These are phyloP conservation scores for Pestalotiopsis sp. DNA, from an alignment of 2,329 filamentous ascomycete species.

Conservation along the genomic window DNA sequence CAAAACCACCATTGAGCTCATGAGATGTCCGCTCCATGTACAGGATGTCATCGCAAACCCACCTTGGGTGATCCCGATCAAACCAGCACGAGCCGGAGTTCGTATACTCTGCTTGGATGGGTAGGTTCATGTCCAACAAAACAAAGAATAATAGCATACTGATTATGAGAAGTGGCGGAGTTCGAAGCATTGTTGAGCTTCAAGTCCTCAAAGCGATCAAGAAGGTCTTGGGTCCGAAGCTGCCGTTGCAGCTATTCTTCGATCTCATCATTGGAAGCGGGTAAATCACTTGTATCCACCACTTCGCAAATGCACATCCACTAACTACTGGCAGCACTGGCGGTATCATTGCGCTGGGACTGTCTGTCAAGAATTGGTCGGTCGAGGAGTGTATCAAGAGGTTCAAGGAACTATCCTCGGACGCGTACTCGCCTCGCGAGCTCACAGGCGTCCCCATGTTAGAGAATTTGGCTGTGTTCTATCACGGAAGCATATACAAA, in stretches of 20 bases:
- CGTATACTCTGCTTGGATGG: constrained; percentile 32
- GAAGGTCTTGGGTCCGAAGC: constrained; percentile 28
- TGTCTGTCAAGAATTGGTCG: constrained; percentile 33
- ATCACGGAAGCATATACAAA: constrained; percentile 33
- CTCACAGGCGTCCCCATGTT: constrained; percentile 30
- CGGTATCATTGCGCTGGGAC: constrained; percentile 29
- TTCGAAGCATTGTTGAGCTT: constrained; percentile 30
- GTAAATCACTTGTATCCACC: constrained; percentile 19
- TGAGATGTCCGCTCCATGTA: constrained; percentile 30
- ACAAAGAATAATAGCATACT: not conserved
- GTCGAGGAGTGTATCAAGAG: constrained; percentile 29
- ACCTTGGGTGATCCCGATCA: constrained; percentile 30
- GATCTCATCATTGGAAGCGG: constrained; percentile 33
- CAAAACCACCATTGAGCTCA: constrained; percentile 31
- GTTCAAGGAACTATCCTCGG: constrained; percentile 30
- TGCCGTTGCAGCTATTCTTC: constrained; percentile 33
- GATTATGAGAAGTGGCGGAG: constrained; percentile 24
- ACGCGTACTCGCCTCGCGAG: constrained; percentile 29
- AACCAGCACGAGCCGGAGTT: constrained; percentile 29
- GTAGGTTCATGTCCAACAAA: constrained; percentile 18
- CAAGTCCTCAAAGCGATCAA: constrained; percentile 30
- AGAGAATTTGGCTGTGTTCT: constrained; percentile 28
- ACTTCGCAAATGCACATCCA: not conserved
- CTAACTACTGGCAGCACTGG: constrained; percentile 23
- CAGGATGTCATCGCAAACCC: constrained; percentile 29